A percentile compares a stretch with the other conserved stretches of the same genome.
Evolutionary conservation across 768 basidiomycete species (phyloP).

Genomic region (Termitomyces heimii): DNA sequence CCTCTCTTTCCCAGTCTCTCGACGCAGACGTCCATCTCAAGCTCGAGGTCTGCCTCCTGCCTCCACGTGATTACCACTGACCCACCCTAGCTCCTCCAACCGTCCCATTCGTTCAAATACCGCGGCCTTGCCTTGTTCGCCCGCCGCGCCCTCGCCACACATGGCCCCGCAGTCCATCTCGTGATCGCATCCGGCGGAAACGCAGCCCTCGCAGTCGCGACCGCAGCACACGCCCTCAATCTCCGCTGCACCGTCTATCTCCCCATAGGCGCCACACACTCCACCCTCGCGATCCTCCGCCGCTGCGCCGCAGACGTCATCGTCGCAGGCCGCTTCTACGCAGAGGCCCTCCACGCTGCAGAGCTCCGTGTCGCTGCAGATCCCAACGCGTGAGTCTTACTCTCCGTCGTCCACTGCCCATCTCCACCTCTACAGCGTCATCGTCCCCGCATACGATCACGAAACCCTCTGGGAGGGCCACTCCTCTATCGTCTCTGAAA

Average conservation of each 20-base stretch:
- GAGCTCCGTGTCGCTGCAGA: conserved; percentile 36
- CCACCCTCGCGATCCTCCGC: conserved; percentile 44
- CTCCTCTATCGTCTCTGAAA: conserved; percentile 66
- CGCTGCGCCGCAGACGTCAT: conserved; percentile 52
- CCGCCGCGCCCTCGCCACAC: conserved; percentile 39
- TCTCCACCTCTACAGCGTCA: conserved; percentile 33
- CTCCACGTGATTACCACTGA: neutral
- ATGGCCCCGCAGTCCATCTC: conserved; percentile 53
- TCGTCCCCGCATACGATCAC: conserved; percentile 71
- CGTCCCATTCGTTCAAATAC: conserved; percentile 72
- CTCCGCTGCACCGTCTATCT: conserved; percentile 66
- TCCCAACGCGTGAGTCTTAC: conserved; percentile 43
- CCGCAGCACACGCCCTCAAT: conserved; percentile 47
- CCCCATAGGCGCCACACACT: conserved; percentile 44
- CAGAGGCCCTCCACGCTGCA: conserved; percentile 52
- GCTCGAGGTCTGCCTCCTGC: conserved; percentile 45
- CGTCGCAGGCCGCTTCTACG: conserved; percentile 52
- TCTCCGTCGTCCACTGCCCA: neutral
- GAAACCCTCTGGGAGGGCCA: conserved; percentile 71
- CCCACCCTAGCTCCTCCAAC: conserved; percentile 55
- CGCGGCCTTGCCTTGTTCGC: conserved; percentile 64
- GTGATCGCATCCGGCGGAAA: conserved; percentile 78
- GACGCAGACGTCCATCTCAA: conserved; percentile 60
- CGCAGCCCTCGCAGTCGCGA: conserved; percentile 69
- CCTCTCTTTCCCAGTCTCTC: conserved; percentile 45